Base-by-base conservation (phyloP, 352 stramenopile species). In the Pythium brachiatum region DNA sequence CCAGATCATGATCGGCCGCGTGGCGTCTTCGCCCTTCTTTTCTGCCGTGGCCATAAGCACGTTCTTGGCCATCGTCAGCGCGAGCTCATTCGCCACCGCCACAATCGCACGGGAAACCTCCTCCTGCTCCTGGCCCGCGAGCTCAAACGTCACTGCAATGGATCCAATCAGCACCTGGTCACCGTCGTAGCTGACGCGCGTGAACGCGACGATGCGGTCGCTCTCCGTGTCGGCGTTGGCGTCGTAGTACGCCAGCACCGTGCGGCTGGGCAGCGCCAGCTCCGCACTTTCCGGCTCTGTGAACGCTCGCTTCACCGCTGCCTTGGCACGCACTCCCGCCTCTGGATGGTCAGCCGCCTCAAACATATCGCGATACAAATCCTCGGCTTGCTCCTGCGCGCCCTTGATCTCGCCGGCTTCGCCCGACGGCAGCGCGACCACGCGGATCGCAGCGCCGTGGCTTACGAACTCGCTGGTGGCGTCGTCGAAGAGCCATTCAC, bases 241-340 rank as follows among this genome's bases (percentile, higher is more conserved):
- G 26, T 58, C 57, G 34, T 54, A 53, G 36, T 53, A 64, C 21
- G 51, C 57, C 16, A 64, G 47, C 8, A 64, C 47, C 13, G 48
- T 58, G 18, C 57, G 46, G 25, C 27, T 52, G 9, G 57, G 44
- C 21, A 3, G 44, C 25, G 46, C 32, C 21, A 29, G 20, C 25
- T 47, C 7, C 7, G 7, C 5, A 2, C 25, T 25, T 5, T 64
- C 57, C 36, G 57, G 34, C 21, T 38, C 25, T 8, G 32, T 11
- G 29, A 64, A 64, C n/a, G 47, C 47, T 7, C 15, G 3, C 20
- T 36, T 26, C 15, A 58, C 38, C 0, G 57, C 57, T 8, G 20
- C 43, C 36, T 64, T 57, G 47, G 47, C 47, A 5, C 34, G 20
- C 31, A 26, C 29, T 2, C n/a, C n/a, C n/a, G n/a, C n/a, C n/a